Percentiles rank a stretch among this genome's conserved stretches.
These are phyloP conservation scores for Metschnikowia cubensis DNA, from an alignment of 805 yeast species.

Conservation along the genomic window DNA sequence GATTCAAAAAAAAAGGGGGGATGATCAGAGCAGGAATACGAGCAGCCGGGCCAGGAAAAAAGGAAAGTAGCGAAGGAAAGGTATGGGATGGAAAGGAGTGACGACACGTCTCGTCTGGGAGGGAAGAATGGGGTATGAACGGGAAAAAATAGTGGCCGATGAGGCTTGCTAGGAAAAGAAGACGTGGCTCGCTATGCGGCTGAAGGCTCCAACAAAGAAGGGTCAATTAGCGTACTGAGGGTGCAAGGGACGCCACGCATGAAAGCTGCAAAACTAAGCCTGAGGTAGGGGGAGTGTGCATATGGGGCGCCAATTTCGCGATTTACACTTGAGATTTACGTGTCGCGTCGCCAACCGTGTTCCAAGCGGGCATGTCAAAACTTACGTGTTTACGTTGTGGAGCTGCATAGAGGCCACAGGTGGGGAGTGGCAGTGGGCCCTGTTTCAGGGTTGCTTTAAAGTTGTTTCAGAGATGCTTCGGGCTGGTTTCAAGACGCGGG, in stretches of 20 bases:
- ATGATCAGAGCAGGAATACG: not conserved
- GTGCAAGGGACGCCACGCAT: not conserved
- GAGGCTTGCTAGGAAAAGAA: not conserved
- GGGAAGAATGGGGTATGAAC: not conserved
- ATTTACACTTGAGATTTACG: not conserved
- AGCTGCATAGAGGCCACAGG: not conserved
- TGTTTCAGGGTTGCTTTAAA: not conserved
- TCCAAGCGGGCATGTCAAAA: not conserved
- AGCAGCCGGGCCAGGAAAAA: no score
- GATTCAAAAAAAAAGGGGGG: not conserved
- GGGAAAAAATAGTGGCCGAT: not conserved
- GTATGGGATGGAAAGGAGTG: not conserved
- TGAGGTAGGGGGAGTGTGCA: conserved; percentile 1
- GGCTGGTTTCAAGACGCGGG: not conserved
- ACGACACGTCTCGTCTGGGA: no score
- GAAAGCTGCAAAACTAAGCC: conserved; percentile 1
- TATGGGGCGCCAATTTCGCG: not conserved
- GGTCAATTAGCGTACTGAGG: not conserved
- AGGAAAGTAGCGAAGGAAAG: not conserved
- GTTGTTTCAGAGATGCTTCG: not conserved
- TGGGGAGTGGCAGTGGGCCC: no score
- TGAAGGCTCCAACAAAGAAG: not conserved
- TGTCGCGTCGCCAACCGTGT: conserved; percentile 5
- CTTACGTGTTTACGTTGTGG: not conserved
- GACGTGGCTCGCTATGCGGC: conserved; percentile 6